These are phyloP conservation scores for Volvox reticuliferus DNA, from an alignment of 139 green algal species.

Conservation along the genomic window DNA sequence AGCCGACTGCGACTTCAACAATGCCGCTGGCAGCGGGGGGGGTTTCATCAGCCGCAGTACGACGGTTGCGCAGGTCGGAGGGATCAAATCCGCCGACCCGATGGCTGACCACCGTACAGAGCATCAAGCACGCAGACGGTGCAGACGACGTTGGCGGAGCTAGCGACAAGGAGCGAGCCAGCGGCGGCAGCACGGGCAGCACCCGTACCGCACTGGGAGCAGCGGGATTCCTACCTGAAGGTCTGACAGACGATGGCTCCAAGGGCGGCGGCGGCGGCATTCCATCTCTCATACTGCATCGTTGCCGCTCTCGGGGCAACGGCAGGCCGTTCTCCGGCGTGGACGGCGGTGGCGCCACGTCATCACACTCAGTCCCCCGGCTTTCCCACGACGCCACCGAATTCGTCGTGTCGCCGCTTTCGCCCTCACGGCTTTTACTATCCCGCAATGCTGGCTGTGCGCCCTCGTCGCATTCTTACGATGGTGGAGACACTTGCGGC, in stretches of 20 bases:
- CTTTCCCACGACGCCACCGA: not conserved
- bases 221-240: too few relatives aligned
- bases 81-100: not conserved
- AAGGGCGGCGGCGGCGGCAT: conserved; percentile 1
- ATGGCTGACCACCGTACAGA: not conserved
- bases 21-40: not conserved
- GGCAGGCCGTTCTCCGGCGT: not conserved
- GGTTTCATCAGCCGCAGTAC: not conserved
- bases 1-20: not conserved
- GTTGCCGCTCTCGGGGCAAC: not conserved
- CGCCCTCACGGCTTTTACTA: too few relatives aligned
- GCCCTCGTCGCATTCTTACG: too few relatives aligned
- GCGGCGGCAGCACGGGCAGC: not conserved
- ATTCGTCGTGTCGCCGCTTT: not conserved
- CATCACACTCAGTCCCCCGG: too few relatives aligned
- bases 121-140: not conserved
- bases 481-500: too few relatives aligned
- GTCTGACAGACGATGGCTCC: not conserved
- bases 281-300: conserved; percentile 2
- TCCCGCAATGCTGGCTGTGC: too few relatives aligned
- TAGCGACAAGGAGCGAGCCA: not conserved
- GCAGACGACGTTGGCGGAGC: not conserved
- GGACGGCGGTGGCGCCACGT: not conserved
- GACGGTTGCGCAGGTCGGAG: not conserved
- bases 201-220: not conserved